Evolutionary conservation across 331 rosid genomes (phyloP).

Genomic region (Malus hybrid): DNA sequence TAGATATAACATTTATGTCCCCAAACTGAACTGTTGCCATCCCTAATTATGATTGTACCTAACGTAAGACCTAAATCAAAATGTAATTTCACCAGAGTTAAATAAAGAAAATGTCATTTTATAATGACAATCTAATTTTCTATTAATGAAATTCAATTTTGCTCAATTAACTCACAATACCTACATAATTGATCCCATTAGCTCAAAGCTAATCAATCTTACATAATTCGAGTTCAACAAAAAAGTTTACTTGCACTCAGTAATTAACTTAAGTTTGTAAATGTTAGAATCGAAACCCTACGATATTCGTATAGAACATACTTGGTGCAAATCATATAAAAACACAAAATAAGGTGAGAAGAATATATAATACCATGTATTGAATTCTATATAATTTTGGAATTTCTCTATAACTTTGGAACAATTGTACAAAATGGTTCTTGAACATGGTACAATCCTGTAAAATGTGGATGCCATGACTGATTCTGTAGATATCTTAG

Average conservation of each 20-base stretch:
- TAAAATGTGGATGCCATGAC: slow-evolving; percentile 6
- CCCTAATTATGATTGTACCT: too few relatives aligned
- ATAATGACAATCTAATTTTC: too few relatives aligned
- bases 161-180: too few relatives aligned
- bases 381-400: neutral
- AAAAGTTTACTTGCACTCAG: too few relatives aligned
- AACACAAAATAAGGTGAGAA: neutral
- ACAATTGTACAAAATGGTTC: neutral
- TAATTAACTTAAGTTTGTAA: neutral
- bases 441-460: neutral
- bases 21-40: too few relatives aligned
- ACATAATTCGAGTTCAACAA: too few relatives aligned
- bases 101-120: too few relatives aligned
- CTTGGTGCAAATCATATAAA: neutral
- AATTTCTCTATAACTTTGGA: neutral
- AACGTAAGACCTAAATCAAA: too few relatives aligned
- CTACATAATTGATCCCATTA: too few relatives aligned
- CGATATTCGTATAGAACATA: neutral
- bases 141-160: too few relatives aligned
- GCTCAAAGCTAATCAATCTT: neutral
- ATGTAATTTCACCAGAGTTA: too few relatives aligned
- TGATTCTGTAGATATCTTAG: slow-evolving; percentile 8
- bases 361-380: neutral
- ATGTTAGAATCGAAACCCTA: neutral
- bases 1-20: too few relatives aligned